These are phyloP conservation scores for Hydrangea macrophylla DNA, from an alignment of 148 eudicot genomes.

Conservation along the genomic window DNA sequence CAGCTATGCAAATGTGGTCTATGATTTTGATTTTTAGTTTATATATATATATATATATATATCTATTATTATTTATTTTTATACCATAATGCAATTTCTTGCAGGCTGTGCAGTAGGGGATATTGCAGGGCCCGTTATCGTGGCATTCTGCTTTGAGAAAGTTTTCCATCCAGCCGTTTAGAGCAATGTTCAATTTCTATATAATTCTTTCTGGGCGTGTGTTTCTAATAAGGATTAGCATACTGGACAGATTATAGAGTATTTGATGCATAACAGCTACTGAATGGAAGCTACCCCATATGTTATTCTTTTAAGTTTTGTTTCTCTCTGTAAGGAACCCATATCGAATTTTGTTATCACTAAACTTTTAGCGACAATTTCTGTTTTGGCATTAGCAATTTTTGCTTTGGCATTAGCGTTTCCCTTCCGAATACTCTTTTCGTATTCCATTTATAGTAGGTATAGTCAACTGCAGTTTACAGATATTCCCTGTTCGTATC, in stretches of 20 bases:
- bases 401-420: no score
- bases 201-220: neutral
- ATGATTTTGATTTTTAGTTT: neutral
- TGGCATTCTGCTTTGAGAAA: constrained; percentile 56
- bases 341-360: neutral
- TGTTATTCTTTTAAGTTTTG: neutral
- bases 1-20: no score
- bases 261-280: neutral
- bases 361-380: neutral
- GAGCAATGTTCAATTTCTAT: neutral
- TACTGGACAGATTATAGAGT: neutral
- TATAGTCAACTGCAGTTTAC: no score
- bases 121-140: constrained; percentile 67
- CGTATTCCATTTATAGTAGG: no score
- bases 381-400: neutral
- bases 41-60: neutral
- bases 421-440: no score
- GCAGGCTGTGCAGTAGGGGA: constrained; percentile 87
- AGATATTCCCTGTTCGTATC: no score
- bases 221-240: neutral
- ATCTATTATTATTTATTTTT: neutral
- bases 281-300: neutral
- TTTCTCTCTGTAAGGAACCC: neutral
- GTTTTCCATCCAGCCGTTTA: constrained; percentile 27
- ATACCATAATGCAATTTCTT: constrained; percentile 7